A percentile compares a stretch with the other conserved stretches of the same genome.
Conservation (phyloP, 2,329 filamentous ascomycete genomes). For the Penicillium sp. region DNA sequence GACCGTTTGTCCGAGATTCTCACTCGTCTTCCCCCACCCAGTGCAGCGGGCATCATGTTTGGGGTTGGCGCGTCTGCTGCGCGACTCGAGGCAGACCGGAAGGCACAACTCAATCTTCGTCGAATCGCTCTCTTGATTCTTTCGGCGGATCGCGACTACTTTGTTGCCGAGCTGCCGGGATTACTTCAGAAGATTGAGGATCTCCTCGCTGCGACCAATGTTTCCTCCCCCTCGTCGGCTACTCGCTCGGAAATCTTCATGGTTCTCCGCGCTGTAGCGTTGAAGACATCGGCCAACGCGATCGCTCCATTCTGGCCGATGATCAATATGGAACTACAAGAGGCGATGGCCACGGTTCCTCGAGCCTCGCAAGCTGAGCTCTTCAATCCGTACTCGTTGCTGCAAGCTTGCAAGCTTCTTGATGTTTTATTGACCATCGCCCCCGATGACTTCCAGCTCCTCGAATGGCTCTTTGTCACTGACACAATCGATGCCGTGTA, state of each 20-base stretch:
- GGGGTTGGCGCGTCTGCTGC: constrained; percentile 95
- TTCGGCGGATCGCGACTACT: constrained; percentile 69
- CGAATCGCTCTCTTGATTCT: constrained; percentile 74
- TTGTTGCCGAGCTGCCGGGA: constrained; percentile 65
- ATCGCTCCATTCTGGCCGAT: constrained; percentile 84
- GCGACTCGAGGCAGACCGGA: constrained; percentile 87
- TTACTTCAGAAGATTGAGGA: constrained; percentile 83
- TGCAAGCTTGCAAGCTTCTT: constrained; percentile 91
- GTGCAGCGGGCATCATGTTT: constrained; percentile 93
- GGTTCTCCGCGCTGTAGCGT: constrained; percentile 71
- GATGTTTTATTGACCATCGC: constrained; percentile 80
- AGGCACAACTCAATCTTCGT: constrained; percentile 82
- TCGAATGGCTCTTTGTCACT: constrained; percentile 95
- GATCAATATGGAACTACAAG: constrained; percentile 77
- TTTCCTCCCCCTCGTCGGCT: constrained; percentile 84
- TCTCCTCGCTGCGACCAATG: constrained; percentile 72
- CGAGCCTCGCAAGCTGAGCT: constrained; percentile 65
- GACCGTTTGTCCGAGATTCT: constrained; percentile 79
- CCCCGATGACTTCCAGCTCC: constrained; percentile 95
- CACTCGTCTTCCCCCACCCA: constrained; percentile 70
- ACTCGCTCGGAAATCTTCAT: constrained; percentile 88
- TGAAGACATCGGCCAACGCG: constrained; percentile 73
- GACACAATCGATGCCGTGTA: constrained; percentile 97
- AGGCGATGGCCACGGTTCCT: constrained; percentile 68
- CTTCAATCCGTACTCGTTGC: constrained; percentile 68